Base-by-base conservation (phyloP, 2,329 filamentous ascomycete genomes). In the Fusarium sp. region DNA sequence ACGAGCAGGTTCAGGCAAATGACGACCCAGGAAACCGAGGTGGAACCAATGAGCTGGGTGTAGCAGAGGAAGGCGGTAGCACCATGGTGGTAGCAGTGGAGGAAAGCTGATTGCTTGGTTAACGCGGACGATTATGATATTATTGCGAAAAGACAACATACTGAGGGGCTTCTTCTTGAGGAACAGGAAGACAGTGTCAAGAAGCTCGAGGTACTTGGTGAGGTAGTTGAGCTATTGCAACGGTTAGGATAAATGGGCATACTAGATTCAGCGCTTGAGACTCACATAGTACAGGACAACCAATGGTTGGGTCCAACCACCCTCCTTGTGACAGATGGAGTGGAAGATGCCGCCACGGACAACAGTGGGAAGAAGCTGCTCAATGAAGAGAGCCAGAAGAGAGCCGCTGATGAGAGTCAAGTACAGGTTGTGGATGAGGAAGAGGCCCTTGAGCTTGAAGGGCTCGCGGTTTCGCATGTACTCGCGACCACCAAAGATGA, bases 151-250 rank as follows among this genome's bases (percentile, higher is more conserved):
- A 8, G 40, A 40, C 7, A 7, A 76, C 79, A 34, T 76, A 82
- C 80, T 98, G 81, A 98, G 85, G 58, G 95, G 95, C 92, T 98
- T 98, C 92, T 98, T 98, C 92, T 98, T 98, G 82, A 98, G 90
- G 86, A 98, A 96, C 60, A 98, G 87, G 88, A 98, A 98, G 80
- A 95, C 91, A 65, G 95, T 98, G 83, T 98, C 95, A 75, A 98
- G 86, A 73, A 98, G 88, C 84, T 98, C 95, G 73, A 98, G 89
- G 83, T 97, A 98, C 84, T 98, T 98, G 84, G 95, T 98, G 59
- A 98, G 89, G 86, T 98, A 98, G 87, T 97, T 98, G 80, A 98
- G 88, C 95, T 98, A 78, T 16, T 43, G 44, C 30, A 16, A 44
- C 34, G 16, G 62, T 75, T 65, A 75, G 73, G 47, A 48, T 16